Evolutionary conservation across 179 eudicot species (phyloP).

Genomic region (Patellifolia procumbens): DNA sequence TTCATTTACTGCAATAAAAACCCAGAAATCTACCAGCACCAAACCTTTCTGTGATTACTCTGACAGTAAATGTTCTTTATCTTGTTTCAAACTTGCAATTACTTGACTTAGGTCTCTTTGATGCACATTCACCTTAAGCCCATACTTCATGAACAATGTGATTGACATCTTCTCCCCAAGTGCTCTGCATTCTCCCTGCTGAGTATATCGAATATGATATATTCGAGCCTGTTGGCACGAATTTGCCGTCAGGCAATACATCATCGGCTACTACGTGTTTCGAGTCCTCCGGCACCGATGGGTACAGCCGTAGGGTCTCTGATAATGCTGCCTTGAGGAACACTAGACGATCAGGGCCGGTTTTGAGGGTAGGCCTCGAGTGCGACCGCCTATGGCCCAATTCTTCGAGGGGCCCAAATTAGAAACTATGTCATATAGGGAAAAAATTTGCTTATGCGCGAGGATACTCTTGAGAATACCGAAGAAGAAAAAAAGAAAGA

Average conservation of each 20-base stretch:
- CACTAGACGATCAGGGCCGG: slow-evolving; percentile 60
- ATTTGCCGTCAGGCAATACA: slow-evolving; percentile 81
- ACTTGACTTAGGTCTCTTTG: slow-evolving; percentile 51
- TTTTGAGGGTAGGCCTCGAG: no score
- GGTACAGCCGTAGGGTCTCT: slow-evolving; percentile 79
- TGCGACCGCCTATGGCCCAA: no score
- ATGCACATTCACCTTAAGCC: slow-evolving; percentile 67
- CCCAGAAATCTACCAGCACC: not conserved
- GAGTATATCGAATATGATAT: slow-evolving; percentile 90
- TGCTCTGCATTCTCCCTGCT: slow-evolving; percentile 72
- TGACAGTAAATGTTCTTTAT: slow-evolving; percentile 8
- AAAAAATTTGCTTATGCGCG: no score
- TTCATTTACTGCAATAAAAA: slow-evolving; percentile 16
- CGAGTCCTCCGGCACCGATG: slow-evolving; percentile 95
- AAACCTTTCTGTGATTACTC: slow-evolving; percentile 4
- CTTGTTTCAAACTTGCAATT: slow-evolving; percentile 23
- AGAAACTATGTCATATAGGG: no score
- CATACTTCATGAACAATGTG: slow-evolving; percentile 84
- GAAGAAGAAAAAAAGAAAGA: no score
- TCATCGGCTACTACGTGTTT: slow-evolving; percentile 84
- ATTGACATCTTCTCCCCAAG: slow-evolving; percentile 98
- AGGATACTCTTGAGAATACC: no score
- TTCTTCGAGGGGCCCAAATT: no score
- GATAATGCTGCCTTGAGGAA: slow-evolving; percentile 84
- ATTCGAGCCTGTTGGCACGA: slow-evolving; percentile 84